Evolutionary conservation across 371 early-diverging fungal species (phyloP).

Genomic region (Gilbertella persicaria): DNA sequence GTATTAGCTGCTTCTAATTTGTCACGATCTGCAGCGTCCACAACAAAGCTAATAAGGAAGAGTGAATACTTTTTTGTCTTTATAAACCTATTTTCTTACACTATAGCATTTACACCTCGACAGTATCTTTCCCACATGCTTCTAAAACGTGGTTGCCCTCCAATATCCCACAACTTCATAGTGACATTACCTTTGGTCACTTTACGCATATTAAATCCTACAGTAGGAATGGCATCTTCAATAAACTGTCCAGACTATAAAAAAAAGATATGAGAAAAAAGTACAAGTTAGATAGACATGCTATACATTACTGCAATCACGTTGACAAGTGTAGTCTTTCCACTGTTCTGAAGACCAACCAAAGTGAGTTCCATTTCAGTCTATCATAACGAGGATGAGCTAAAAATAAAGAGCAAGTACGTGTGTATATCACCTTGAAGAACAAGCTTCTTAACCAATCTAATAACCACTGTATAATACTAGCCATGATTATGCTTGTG

Average conservation of each 20-base stretch:
- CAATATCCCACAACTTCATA: slow-evolving; percentile 99
- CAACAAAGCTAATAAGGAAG: slow-evolving; percentile 73
- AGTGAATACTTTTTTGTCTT: too few species aligned
- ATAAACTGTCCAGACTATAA: slow-evolving; percentile 89
- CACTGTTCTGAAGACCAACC: slow-evolving; percentile 97
- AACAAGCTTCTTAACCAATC: slow-evolving; percentile 94
- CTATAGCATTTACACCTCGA: slow-evolving; percentile 96
- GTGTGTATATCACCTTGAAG: slow-evolving; percentile 71
- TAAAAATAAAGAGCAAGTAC: not conserved
- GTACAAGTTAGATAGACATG: not conserved
- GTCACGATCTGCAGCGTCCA: slow-evolving; percentile 93
- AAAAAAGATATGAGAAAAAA: slow-evolving; percentile 5
- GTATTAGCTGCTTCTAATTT: slow-evolving; percentile 90
- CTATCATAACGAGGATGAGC: slow-evolving; percentile 27
- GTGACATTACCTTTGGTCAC: slow-evolving; percentile 92
- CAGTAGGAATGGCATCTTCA: slow-evolving; percentile 97
- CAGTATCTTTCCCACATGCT: slow-evolving; percentile 99
- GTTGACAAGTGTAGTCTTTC: slow-evolving; percentile 97
- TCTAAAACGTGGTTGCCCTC: slow-evolving; percentile 95
- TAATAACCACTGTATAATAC: slow-evolving; percentile 71
- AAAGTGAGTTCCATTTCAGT: slow-evolving; percentile 97
- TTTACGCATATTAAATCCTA: slow-evolving; percentile 98
- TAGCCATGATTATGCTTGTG: too few species aligned
- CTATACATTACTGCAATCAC: slow-evolving; percentile 87
- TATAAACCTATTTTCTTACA: too few species aligned